Base-by-base conservation (phyloP, 352 stramenopile species). In the Globisporangium carolinianum region DNA sequence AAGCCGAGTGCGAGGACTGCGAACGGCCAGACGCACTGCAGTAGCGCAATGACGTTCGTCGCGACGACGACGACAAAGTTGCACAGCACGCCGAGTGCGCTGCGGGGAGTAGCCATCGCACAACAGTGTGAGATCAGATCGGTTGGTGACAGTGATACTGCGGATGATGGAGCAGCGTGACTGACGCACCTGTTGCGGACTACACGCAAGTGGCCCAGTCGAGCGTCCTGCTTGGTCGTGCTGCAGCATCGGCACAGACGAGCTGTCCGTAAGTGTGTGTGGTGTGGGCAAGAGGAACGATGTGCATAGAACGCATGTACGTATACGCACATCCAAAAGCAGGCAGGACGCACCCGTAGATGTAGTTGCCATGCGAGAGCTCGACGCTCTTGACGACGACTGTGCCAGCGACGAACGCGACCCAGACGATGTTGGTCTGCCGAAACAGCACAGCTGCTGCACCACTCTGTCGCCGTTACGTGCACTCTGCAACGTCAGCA, bases 401-500 rank as follows among this genome's bases (percentile, higher is more conserved):
- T 0, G 73, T 83, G 9, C 86, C 88, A 8, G 89, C 71, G 3
- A 93, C 81, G 66, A 97, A 97, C 1, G 83, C 55, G 0, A 97
- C 84, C 90, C 90, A 97, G 3, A 97, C 60, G 47, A 95, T 92
- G 51, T 97, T 97, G 7, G 86, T 97, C 63, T 97, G 90, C 1
- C 90, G 86, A 47, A 96, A 93, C 18, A 94, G 53, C 41, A 97
- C 83, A 0, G 86, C 86, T 0, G 76, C 55, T 6, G 70, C 82
- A 32, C 87, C 86, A 56, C 73, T 78, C 84, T 95, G 60, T 7
- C 24, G 24, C 24, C 24, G 24, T 24, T 2, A 24, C 24, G 24
- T 24, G 24, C 24, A 2, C 24, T 24, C 24, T 24, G 24, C 24
- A 24, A 24, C 1, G 24, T 24, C 24, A 24, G 24, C 24, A 24